These are phyloP conservation scores for Globisporangium barbulae DNA, from an alignment of 352 stramenopile species.

Conservation along the genomic window DNA sequence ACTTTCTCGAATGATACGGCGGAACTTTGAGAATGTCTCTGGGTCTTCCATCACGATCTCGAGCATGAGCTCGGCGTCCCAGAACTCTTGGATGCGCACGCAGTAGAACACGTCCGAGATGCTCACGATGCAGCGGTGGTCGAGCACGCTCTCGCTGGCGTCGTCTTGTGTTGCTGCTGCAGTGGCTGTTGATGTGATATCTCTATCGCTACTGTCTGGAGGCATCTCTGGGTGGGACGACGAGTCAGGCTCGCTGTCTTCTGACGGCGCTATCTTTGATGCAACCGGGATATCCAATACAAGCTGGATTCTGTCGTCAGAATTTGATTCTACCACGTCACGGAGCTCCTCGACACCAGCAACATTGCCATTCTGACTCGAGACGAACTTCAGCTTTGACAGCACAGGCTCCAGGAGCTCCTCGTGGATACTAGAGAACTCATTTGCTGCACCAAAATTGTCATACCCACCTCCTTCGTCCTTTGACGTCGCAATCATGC, in stretches of 20 bases:
- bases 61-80: slow-evolving; percentile 61
- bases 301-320: slow-evolving; percentile 21
- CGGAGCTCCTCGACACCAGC: not conserved
- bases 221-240: not conserved
- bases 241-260: not conserved
- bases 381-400: slow-evolving; percentile 22
- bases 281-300: slow-evolving; percentile 25
- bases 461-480: not conserved
- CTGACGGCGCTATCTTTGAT: not conserved
- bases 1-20: slow-evolving; percentile 26
- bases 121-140: slow-evolving; percentile 51
- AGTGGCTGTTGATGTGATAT: not conserved
- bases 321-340: not conserved
- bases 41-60: slow-evolving; percentile 56
- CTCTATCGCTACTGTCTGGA: not conserved
- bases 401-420: slow-evolving; percentile 46
- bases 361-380: not conserved
- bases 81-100: slow-evolving; percentile 54
- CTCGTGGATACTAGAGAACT: slow-evolving; percentile 55
- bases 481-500: slow-evolving; percentile 6
- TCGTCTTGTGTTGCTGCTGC: not conserved
- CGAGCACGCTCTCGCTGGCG: slow-evolving; percentile 31
- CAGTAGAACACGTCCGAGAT: slow-evolving; percentile 51
- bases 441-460: slow-evolving; percentile 4
- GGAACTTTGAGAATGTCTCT: slow-evolving; percentile 33